Conservation (phyloP, 2,329 filamentous ascomycete species). For the Huntiella abstrusa region DNA sequence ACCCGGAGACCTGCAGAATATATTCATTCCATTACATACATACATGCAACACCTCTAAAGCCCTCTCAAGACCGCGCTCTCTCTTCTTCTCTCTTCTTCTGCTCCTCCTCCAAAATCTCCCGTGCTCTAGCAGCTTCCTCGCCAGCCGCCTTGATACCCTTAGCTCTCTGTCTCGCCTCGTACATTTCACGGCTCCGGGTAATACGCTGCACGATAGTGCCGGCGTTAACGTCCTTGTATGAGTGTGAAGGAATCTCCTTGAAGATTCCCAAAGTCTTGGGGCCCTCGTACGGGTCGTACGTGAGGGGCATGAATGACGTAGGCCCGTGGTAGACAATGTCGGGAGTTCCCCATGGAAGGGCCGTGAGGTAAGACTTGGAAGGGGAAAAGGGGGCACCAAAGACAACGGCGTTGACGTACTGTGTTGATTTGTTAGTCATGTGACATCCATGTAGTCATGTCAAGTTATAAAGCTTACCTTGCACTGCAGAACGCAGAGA, state of each 20-base stretch:
- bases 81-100: conserved; percentile 28
- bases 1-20: no score
- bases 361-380: conserved; percentile 57
- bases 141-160: conserved; percentile 65
- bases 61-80: conserved; percentile 12
- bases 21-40: no score
- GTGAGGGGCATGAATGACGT: conserved; percentile 73
- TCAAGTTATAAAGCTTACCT: conserved; percentile 31
- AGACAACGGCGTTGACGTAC: conserved; percentile 76
- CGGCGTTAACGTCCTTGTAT: conserved; percentile 78
- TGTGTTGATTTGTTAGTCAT: conserved; percentile 20
- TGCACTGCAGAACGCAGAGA: conserved; percentile 87
- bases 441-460: not conserved
- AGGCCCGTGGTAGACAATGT: conserved; percentile 87
- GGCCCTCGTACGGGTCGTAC: conserved; percentile 63
- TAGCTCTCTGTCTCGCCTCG: conserved; percentile 76
- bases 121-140: conserved; percentile 48
- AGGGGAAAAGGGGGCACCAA: conserved; percentile 77
- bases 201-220: conserved; percentile 79
- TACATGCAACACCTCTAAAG: no score
- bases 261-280: conserved; percentile 73
- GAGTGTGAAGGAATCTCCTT: conserved; percentile 55
- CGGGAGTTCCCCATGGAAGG: conserved; percentile 54
- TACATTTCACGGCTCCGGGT: conserved; percentile 72
- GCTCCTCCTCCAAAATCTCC: conserved; percentile 43